Evolutionary conservation across 2,329 filamentous ascomycete genomes (phyloP), one percentile per base, ranked within the genome.

Genomic region (Passalora sequoiae): DNA sequence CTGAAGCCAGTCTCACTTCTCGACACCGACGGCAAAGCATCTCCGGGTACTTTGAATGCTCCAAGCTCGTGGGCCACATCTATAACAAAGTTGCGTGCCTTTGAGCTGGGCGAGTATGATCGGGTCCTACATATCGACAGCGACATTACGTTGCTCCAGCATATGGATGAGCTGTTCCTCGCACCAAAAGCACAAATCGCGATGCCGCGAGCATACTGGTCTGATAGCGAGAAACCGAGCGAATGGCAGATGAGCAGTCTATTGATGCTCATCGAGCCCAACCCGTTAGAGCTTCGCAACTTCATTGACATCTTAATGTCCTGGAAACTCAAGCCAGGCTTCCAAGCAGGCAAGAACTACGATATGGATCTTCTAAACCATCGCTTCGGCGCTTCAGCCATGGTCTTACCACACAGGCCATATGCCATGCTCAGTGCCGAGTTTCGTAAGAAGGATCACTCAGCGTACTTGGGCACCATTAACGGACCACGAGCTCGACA

Each of bases 161-260:
- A 71, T 16, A 75, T 87, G 71, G 84, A 88, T 53, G 82, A 86
- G 42, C 71, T 87, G 0, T 88, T 88, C 64, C 73, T 83, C 20
- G 68, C 84, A 1, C 84, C 83, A 0, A 60, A 67, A 1, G 72
- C 53, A 3, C 49, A 50, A 7, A 73, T 83, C 3, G 82, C 82
- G 2, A 81, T 86, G 75, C 81, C 83, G 1, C 76, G 80, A 22
- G 84, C 83, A 6, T 86, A 87, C 61, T 87, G 83, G 83, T 68
- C 79, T 1, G 69, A 76, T 4, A 20, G 20, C 4, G 75, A 75
- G 0, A 50, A 51, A n/a, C 45, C 47, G 9, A 43, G 38, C 15
- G 43, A 48, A 16, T 69, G 70, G 49, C 69, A 72, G 2, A 69
- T 86, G 8, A 78, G 79, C 0, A 79, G 78, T 2, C 72, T 81